Base-by-base conservation (phyloP, 2,329 filamentous ascomycete genomes). In the Pyrenochaeta sp. region DNA sequence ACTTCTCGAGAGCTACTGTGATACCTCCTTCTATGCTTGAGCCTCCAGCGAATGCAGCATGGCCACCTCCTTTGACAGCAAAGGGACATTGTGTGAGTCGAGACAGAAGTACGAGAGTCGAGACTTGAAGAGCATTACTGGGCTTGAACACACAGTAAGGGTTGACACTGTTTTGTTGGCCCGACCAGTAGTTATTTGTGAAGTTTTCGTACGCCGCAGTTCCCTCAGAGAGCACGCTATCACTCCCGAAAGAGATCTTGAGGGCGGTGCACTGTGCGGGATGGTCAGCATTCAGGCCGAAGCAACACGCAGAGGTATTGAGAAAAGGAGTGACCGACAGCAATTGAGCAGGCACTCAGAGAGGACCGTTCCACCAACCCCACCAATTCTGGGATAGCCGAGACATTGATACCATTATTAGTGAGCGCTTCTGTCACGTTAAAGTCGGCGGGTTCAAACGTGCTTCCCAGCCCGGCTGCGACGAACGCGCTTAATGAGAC, bases 61-160 rank as follows among this genome's bases (percentile, higher is more conserved):
- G 72, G 1, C 71, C 68, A 5, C 66, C 66, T 27, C 78, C 75
- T 52, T 78, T 80, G 2, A 82, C 72, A 4, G 79, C 78, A 52
- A 81, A 80, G 77, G 65, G 68, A 44, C 73, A 77, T 48, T 64
- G 64, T 8, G 65, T 67, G 2, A 71, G 48, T 10, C 68, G 62
- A 5, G 70, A 67, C 7, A 73, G 27, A 2, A 72, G 54, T 13
- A 74, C 55, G 3, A 51, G 40, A 12, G 56, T 58, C n/a, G 68
- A 64, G 4, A 72, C 67, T 12, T 72, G 57, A 8, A 56, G 12
- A 3, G 62, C 52, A 32, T 24, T 62, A 5, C 30, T 54, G 7
- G 71, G 72, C 44, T 73, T 69, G 50, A 75, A 73, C 13, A 74
- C 58, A 48, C 72, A 74, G 7, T 59, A 64, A 0, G 69, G 73